Evolutionary conservation across 2,329 filamentous ascomycete species (phyloP), one percentile per base, ranked within the genome.

Genomic region (Helicocarpus griseus): DNA sequence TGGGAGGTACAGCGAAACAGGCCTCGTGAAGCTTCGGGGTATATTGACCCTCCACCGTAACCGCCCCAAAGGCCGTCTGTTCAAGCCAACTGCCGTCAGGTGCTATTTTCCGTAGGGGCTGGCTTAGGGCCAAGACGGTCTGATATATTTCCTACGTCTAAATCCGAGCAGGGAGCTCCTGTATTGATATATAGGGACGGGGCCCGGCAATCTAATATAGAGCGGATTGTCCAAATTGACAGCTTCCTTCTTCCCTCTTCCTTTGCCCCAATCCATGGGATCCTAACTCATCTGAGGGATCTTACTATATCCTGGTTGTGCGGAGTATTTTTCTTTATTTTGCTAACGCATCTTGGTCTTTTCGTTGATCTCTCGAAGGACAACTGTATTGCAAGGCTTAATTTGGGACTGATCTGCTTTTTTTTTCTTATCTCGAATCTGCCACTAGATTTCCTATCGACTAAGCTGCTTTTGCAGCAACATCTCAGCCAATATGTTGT

Each of bases 401-500:
- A 7, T 35, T 35, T 35, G 9, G n/a, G 31, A 9, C 31, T 35
- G 31, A 7, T 22, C 9, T 41, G 9, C 4, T 13, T 41, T 22
- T 41, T 17, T 1, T 41, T 41, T 41, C 21, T 41, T 41, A 9
- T 9, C 41, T 45, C 22, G n/a, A n/a, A n/a, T n/a, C n/a, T n/a
- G n/a, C n/a, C n/a, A n/a, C n/a, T n/a, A n/a, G n/a, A n/a, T n/a
- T n/a, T n/a, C 21, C 14, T 9, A 29, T 28, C 11, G 19, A 21
- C 17, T 11, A 11, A 7, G 2, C 3, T 26, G 24, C 41, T 17
- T 8, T 17, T 4, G 4, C 7, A 26, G 41, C 21, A 22, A 41
- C 38, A 41, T 41, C 19, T 17, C 14, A 2, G 49, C 47, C 59
- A 65, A 35, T 49, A 77, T 77, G 63, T 60, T 64, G 46, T 59